phyloP scores from a whole-genome alignment of 1,284 basidiomycete species.

The Fomitopsis palustris region DNA sequence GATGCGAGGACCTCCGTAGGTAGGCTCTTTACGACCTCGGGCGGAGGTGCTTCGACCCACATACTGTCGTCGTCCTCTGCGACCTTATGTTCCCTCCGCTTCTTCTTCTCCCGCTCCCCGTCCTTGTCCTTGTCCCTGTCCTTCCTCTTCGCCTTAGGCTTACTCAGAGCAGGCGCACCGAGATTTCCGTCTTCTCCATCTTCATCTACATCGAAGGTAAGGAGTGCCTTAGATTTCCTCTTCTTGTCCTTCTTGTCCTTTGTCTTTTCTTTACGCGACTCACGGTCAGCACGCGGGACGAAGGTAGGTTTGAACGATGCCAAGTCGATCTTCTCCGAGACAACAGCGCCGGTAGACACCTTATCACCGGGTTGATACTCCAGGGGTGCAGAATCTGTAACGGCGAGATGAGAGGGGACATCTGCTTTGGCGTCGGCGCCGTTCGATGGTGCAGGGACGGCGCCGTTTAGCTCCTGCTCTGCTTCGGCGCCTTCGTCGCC shows the following conservation, averaged over 20 bases:
- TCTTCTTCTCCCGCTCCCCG: constrained; percentile 31
- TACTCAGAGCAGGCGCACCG: constrained; percentile 35
- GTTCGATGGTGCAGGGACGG: constrained; percentile 6
- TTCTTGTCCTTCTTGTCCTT: constrained; percentile 39
- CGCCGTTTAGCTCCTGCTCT: constrained; percentile 6
- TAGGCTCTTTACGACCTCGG: constrained; percentile 37
- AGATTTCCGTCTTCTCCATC: constrained; percentile 34
- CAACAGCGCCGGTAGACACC: constrained; percentile 10
- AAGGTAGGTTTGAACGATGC: constrained; percentile 80
- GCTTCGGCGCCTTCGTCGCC: constrained; percentile 53
- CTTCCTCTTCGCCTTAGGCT: constrained; percentile 33
- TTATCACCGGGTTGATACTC: constrained; percentile 12
- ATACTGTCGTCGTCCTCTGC: constrained; percentile 48
- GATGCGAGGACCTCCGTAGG: constrained; percentile 19
- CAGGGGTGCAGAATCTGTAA: constrained; percentile 2
- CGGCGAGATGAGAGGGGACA: constrained; percentile 8
- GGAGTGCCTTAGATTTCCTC: constrained; percentile 42
- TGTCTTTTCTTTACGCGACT: constrained; percentile 28
- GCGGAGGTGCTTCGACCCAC: constrained; percentile 61
- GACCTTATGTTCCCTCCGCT: constrained; percentile 28
- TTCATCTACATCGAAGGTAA: constrained; percentile 71
- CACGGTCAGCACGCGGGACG: constrained; percentile 49
- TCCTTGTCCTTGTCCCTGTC: constrained; percentile 26
- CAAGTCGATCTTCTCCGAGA: constrained; percentile 46
- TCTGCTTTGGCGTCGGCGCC: neutral